Evolutionary conservation across 2,329 filamentous ascomycete genomes (phyloP).

Genomic region (Cercospora sp.): DNA sequence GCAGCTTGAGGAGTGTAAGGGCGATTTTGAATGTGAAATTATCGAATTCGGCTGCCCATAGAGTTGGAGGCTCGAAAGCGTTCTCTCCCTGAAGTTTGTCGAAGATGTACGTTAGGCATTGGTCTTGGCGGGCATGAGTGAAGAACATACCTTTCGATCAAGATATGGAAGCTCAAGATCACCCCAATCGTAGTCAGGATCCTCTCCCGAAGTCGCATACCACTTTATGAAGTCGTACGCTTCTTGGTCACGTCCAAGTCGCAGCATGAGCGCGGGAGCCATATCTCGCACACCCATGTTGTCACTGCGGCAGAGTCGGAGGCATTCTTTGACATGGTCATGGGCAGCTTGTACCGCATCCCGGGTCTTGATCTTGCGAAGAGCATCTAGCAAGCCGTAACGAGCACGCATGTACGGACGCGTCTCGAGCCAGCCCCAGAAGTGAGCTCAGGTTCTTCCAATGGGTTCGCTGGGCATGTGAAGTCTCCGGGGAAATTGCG

Average conservation of each 20-base stretch:
- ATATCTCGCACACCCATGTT: background rate
- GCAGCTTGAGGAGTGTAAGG: background rate
- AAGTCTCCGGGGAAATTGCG: constrained; percentile 4
- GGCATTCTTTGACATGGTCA: background rate
- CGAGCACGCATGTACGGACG: background rate
- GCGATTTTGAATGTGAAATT: background rate
- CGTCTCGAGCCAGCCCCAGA: background rate
- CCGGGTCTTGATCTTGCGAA: background rate
- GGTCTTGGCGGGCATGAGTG: too few relatives aligned
- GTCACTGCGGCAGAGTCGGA: background rate
- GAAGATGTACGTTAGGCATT: too few relatives aligned
- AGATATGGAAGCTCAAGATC: too few relatives aligned
- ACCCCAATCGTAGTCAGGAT: too few relatives aligned
- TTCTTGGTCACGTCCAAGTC: too few relatives aligned
- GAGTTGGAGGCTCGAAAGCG: background rate
- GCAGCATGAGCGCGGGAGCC: background rate
- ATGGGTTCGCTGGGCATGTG: background rate
- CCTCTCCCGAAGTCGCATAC: background rate
- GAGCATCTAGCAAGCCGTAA: background rate
- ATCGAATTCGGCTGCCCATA: background rate
- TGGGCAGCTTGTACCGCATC: background rate
- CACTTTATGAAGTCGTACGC: too few relatives aligned
- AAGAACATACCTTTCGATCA: too few relatives aligned
- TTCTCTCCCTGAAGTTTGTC: background rate
- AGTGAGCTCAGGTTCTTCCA: background rate